Evolutionary conservation across 2,329 filamentous ascomycete genomes (phyloP), one percentile per base, ranked within the genome.

Genomic region (Domatiomyces catenatus): DNA sequence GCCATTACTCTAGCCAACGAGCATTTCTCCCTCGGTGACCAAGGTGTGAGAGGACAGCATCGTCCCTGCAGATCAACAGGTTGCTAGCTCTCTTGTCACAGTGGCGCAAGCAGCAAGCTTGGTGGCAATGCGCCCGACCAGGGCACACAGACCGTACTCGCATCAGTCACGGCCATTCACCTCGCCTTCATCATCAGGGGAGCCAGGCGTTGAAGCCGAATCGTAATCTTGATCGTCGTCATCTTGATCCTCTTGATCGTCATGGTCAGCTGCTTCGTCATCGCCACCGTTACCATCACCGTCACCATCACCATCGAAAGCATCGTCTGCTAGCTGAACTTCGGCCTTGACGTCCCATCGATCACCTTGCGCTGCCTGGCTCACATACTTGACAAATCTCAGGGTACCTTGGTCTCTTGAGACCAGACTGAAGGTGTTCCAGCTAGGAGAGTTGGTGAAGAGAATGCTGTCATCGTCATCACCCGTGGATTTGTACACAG

Each of bases 331-430:
- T 17, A 59, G 44, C 49, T 59, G 86, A 65, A 85, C 86, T 32
- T 80, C 80, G 0, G 81, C 92, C 46, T 80, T 83, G 47, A 96
- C 74, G 69, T 98, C 92, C 87, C 89, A 96, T 44, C 92, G 76
- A 68, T 96, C 92, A 0, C 92, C 92, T 62, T 79, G 79, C 6
- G 92, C 92, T 48, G 75, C 78, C 53, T 75, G 75, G 67, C 84
- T 93, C 19, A 98, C 84, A 66, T 96, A 98, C 72, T 96, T 98
- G 62, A 96, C 88, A 64, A 98, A 98, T 65, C 86, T 83, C 63
- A 98, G 73, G 12, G 84, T 83, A 12, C 86, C 89, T 58, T 79
- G 80, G 64, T 98, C 92, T 52, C 92, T 77, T 58, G 96, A 71
- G 28, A 96, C 92, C 57, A 98, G 79, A 56, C 83, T 88, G 71